Evolutionary conservation across 1,139 yeast genomes (phyloP).

Genomic region (Yamadazyma taylorii): DNA sequence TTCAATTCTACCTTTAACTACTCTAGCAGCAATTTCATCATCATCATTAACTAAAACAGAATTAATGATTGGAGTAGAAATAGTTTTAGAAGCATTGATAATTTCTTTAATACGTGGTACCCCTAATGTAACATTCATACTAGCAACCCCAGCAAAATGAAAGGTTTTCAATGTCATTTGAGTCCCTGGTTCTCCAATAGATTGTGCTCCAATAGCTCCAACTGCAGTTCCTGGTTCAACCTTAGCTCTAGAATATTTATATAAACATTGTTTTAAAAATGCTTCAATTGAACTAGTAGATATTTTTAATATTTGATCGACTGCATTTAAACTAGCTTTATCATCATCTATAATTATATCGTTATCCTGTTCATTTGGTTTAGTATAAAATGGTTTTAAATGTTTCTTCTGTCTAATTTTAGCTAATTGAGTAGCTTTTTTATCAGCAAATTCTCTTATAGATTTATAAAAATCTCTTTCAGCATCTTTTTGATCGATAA

Average conservation of each 20-base stretch:
- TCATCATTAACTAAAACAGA: conserved; percentile 90
- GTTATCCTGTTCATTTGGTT: conserved; percentile 45
- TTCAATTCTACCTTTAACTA: conserved; percentile 96
- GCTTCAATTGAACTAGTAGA: conserved; percentile 58
- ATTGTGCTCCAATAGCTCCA: conserved; percentile 98
- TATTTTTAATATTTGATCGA: conserved; percentile 74
- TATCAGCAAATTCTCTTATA: conserved; percentile 58
- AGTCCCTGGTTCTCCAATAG: conserved; percentile 99
- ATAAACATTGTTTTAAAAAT: conserved; percentile 75
- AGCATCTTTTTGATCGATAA: conserved; percentile 80
- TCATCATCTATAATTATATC: conserved; percentile 46
- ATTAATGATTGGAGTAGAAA: conserved; percentile 95
- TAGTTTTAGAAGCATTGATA: conserved; percentile 92
- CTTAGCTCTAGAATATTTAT: conserved; percentile 83
- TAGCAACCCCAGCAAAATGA: conserved; percentile 99
- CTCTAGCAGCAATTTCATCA: conserved; percentile 97
- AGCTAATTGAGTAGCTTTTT: conserved; percentile 60
- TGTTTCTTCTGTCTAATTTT: conserved; percentile 56
- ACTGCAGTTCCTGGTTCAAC: conserved; percentile 99
- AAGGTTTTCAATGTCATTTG: conserved; percentile 98
- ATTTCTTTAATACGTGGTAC: conserved; percentile 99
- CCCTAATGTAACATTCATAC: conserved; percentile 98
- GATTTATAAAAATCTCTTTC: conserved; percentile 82
- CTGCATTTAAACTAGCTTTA: conserved; percentile 47
- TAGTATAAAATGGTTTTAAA: conserved; percentile 31